phyloP scores from a whole-genome alignment of 192 early-diverging fungal genomes.

The Fimicolochytrium jonesii region DNA sequence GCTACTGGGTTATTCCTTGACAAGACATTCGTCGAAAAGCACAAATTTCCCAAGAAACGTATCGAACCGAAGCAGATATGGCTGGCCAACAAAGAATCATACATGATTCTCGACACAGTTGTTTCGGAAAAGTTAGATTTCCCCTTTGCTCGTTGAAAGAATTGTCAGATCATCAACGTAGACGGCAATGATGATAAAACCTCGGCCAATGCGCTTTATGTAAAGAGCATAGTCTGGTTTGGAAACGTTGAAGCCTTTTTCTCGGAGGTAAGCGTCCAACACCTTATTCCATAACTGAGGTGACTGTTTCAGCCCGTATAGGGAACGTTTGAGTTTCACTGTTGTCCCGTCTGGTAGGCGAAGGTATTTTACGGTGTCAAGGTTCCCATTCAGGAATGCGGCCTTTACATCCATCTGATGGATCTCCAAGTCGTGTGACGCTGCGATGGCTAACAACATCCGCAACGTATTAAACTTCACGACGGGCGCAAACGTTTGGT shows the following conservation, averaged over 20 bases:
- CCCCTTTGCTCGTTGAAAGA: too few species aligned
- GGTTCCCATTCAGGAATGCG: constrained; percentile 29
- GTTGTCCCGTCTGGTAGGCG: constrained; percentile 20
- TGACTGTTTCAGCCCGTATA: constrained; percentile 21
- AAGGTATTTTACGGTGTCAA: constrained; percentile 31
- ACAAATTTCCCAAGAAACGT: too few species aligned
- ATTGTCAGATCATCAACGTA: constrained; percentile 39
- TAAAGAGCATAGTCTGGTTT: constrained; percentile 12
- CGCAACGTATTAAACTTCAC: constrained; percentile 24
- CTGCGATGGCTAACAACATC: constrained; percentile 7
- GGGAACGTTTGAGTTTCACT: background rate
- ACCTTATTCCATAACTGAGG: constrained; percentile 7
- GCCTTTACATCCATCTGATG: constrained; percentile 31
- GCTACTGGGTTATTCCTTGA: too few species aligned
- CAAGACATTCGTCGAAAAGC: too few species aligned
- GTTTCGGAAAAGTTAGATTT: too few species aligned
- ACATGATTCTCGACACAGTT: too few species aligned
- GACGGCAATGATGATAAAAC: constrained; percentile 16
- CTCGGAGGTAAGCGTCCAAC: background rate
- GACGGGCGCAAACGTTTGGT: constrained; percentile 40
- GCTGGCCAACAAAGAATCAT: too few species aligned
- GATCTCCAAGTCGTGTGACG: constrained; percentile 6
- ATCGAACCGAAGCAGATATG: too few species aligned
- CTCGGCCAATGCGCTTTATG: background rate
- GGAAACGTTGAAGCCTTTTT: background rate